Evolutionary conservation across 2,329 filamentous ascomycete species (phyloP).

Genomic region (Aphanocladium album): DNA sequence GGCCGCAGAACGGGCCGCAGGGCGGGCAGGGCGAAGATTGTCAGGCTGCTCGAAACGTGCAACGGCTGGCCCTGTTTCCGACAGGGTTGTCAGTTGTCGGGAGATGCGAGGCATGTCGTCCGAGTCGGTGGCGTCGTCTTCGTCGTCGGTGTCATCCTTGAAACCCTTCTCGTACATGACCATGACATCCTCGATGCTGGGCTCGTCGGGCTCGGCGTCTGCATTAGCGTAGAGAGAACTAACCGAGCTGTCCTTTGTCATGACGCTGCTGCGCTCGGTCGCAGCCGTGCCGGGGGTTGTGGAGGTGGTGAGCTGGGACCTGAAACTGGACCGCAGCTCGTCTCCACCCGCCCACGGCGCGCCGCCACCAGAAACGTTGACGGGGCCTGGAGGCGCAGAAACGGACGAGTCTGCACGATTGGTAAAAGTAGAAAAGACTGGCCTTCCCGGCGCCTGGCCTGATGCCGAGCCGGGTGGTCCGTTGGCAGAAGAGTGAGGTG

Average conservation of each 20-base stretch:
- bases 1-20: slow-evolving; percentile 16
- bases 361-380: slow-evolving; percentile 26
- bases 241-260: slow-evolving; percentile 73
- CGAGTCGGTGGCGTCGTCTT: slow-evolving; percentile 26
- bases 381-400: slow-evolving; percentile 34
- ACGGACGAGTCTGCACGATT: slow-evolving; percentile 32
- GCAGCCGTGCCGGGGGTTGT: slow-evolving; percentile 55
- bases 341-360: slow-evolving; percentile 46
- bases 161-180: slow-evolving; percentile 65
- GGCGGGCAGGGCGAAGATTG: slow-evolving; percentile 17
- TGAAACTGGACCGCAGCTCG: slow-evolving; percentile 51
- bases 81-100: slow-evolving; percentile 11
- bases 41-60: slow-evolving; percentile 2
- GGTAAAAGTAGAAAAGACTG: slow-evolving; percentile 22
- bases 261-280: slow-evolving; percentile 79
- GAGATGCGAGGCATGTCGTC: slow-evolving; percentile 12
- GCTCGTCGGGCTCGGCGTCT: slow-evolving; percentile 47
- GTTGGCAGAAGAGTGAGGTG: not conserved
- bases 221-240: slow-evolving; percentile 49
- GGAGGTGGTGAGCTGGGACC: slow-evolving; percentile 51
- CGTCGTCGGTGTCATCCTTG: slow-evolving; percentile 37
- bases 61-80: slow-evolving; percentile 9
- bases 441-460: slow-evolving; percentile 24
- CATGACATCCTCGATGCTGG: slow-evolving; percentile 64
- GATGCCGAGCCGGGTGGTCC: slow-evolving; percentile 30